Evolutionary conservation across 371 early-diverging fungal genomes (phyloP), one percentile per base, ranked within the genome.

Genomic region (Lichtheimia ramosa): DNA sequence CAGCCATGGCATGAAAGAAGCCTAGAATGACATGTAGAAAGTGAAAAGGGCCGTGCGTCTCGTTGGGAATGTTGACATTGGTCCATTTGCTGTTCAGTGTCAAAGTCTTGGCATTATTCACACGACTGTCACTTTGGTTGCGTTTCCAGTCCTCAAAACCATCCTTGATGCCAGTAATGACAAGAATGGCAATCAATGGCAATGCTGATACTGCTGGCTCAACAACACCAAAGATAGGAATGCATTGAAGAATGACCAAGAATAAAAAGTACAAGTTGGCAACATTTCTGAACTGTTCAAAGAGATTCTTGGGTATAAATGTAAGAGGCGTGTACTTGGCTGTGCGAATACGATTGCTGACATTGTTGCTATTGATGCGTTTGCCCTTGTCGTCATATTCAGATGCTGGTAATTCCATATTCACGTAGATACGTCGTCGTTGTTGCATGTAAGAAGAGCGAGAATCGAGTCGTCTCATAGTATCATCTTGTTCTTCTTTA

Each of bases 251-350:
- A 49, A 95, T 85, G 12, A 94, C 88, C 12, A 96, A 75, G 28
- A 91, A 79, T 42, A 97, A 75, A 68, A 99, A 99, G 71, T 92
- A 99, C 14, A 96, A 52, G 70, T 98, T 99, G 62, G 95, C 95
- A 3, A 93, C 83, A 54, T 92, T 90, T 28, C 92, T 83, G 61
- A 97, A 93, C 74, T 99, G 99, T 61, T 92, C 92, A 50, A 90
- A 85, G 15, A 98, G 68, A 65, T 98, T 95, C 60, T 91, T 89
- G 16, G 99, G 99, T 51, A 99, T 55, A 74, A 98, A 99, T 0
- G 89, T 88, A 24, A 91, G 56, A 12, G 86, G 72, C 43, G 91
- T 94, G 77, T 90, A 97, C 76, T 89, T 95, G 50, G 93, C 89
- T 39, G 91, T 94, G 51, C 75, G 86, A 56, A 95, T 83, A 24